Evolutionary conservation across 805 yeast genomes (phyloP), one percentile per base, ranked within the genome.

Genomic region (Zygosaccharomyces kombuchaensis): DNA sequence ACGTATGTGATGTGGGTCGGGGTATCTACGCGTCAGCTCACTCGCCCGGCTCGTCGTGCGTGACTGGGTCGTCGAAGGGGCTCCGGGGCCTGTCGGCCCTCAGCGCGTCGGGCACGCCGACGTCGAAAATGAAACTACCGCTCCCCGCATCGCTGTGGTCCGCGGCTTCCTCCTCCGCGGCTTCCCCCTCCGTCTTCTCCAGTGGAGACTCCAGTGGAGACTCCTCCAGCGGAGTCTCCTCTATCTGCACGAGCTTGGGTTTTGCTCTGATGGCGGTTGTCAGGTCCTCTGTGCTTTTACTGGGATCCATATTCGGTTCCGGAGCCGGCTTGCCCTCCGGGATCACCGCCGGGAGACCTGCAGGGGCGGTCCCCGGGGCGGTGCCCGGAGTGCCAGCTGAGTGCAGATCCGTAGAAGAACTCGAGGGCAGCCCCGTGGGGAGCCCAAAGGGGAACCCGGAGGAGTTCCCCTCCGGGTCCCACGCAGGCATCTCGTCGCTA

Each of bases 211-310:
- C 46, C 12, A 45, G 9, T 50, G 52, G 30, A n/a, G n/a, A n/a
- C 19, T 17, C n/a, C 53, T 47, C 56, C 17, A 50, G 55, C 35
- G 34, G 41, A 6, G 34, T 17, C 31, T 55, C 62, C 6, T 42
- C 47, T 37, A 59, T 62, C 38, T 63, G 64, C 1, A 87, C 84
- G 50, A 87, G 69, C 53, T 76, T 75, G 1, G 95, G 93, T 58
- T 76, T 80, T 2, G 86, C 93, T 48, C 82, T 76, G 46, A 85
- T 82, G 2, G 93, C 95, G 0, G 89, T 84, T 59, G 82, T 83
- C 40, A 62, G 34, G 25, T 50, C 48, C 16, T n/a, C 54, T 46
- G 48, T 41, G 52, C 46, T 56, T 40, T 17, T 42, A 34, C 13
- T 37, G 40, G 37, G 37, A 32, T 16, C 40, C 35, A n/a, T 21